Evolutionary conservation across 177 flowering plant genomes (phyloP).

Genomic region (Vitis hybrid): DNA sequence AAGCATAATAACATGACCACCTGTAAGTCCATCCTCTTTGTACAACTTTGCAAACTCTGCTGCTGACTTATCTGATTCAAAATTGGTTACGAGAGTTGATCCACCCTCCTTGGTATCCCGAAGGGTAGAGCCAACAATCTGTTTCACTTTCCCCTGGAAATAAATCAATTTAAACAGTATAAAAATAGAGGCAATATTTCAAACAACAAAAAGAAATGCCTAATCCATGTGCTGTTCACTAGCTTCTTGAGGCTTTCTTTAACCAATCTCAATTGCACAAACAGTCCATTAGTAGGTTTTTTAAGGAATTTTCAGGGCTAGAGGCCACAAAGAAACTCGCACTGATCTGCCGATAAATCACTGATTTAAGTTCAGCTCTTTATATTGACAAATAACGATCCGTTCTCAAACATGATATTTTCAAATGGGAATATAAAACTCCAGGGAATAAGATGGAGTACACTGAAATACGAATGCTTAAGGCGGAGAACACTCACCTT

Average conservation of each 20-base stretch:
- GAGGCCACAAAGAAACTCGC: too few species aligned
- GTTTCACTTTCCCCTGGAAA: constrained; percentile 93
- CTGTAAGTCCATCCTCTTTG: constrained; percentile 68
- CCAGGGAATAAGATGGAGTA: neutral
- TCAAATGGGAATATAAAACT: neutral
- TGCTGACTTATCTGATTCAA: constrained; percentile 88
- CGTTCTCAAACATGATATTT: too few species aligned
- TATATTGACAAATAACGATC: too few species aligned
- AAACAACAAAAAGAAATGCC: neutral
- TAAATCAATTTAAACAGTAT: neutral
- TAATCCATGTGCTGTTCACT: neutral
- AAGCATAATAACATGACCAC: constrained; percentile 98
- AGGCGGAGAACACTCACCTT: constrained; percentile 28
- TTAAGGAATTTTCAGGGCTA: too few species aligned
- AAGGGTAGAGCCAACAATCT: constrained; percentile 97
- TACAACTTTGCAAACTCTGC: constrained; percentile 82
- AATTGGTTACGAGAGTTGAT: constrained; percentile 70
- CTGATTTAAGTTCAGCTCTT: too few species aligned
- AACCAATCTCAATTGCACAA: neutral
- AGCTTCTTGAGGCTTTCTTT: neutral
- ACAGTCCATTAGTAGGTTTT: neutral
- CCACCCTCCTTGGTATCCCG: constrained; percentile 60
- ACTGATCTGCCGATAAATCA: too few species aligned
- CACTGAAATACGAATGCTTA: neutral
- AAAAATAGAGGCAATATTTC: neutral